Percentiles rank a stretch among this genome's conserved stretches.
These are phyloP conservation scores for Amauroascus niger DNA, from an alignment of 2,329 filamentous ascomycete species.

Conservation along the genomic window DNA sequence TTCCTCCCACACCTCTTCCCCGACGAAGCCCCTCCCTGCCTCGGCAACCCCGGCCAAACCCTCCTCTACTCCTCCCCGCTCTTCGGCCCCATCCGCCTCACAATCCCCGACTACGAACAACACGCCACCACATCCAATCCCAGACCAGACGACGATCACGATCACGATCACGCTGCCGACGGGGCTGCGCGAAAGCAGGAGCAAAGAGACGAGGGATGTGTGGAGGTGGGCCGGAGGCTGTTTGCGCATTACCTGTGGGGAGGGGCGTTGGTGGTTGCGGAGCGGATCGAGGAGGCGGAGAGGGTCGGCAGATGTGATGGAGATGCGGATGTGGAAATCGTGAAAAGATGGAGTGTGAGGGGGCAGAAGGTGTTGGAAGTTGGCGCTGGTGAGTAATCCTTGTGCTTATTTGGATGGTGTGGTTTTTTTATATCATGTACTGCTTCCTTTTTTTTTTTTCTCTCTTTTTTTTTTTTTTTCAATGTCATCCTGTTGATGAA, in stretches of 20 bases:
- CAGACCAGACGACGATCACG: too few species aligned
- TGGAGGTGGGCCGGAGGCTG: slow-evolving; percentile 42
- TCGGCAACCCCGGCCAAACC: slow-evolving; percentile 44
- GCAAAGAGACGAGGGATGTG: slow-evolving; percentile 13
- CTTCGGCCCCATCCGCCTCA: slow-evolving; percentile 34
- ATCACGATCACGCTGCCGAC: not conserved
- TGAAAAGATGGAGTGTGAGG: slow-evolving; percentile 35
- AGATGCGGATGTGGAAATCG: slow-evolving; percentile 18
- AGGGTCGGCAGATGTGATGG: not conserved
- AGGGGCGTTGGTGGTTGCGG: slow-evolving; percentile 38
- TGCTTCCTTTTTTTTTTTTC: not conserved
- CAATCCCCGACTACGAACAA: slow-evolving; percentile 30
- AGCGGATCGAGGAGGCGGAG: slow-evolving; percentile 27
- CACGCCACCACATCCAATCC: not conserved
- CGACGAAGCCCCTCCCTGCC: slow-evolving; percentile 46
- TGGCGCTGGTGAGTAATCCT: slow-evolving; percentile 47
- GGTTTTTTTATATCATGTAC: not conserved
- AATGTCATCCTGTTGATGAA: too few species aligned
- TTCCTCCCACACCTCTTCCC: slow-evolving; percentile 48
- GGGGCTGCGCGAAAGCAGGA: slow-evolving; percentile 5
- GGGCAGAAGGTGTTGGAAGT: slow-evolving; percentile 48
- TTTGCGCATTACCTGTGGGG: slow-evolving; percentile 55
- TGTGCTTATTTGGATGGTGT: not conserved
- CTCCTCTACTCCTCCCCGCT: slow-evolving; percentile 42
- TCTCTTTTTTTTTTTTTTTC: too few species aligned